Evolutionary conservation across 2,329 filamentous ascomycete species (phyloP).

Genomic region (Pyrenochaeta sp.): DNA sequence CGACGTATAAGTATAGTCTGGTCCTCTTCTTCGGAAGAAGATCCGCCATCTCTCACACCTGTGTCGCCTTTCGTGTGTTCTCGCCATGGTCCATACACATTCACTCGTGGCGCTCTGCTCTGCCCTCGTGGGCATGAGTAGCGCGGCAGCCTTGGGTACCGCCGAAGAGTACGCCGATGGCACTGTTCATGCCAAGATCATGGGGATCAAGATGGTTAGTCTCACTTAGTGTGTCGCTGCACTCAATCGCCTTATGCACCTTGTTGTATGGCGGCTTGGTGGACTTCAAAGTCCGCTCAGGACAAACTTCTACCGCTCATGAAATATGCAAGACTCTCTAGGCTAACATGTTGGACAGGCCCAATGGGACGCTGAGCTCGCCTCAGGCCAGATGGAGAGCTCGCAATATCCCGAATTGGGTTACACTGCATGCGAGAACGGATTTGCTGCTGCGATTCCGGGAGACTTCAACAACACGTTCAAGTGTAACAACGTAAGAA

Average conservation of each 20-base stretch:
- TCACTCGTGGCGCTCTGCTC: constrained; percentile 24
- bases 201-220: constrained; percentile 43
- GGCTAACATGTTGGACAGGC: constrained; percentile 20
- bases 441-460: constrained; percentile 44
- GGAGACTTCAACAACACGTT: constrained; percentile 47
- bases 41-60: not conserved
- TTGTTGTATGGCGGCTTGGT: too few species aligned
- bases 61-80: not conserved
- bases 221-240: too few species aligned
- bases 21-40: not conserved
- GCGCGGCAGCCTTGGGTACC: constrained; percentile 30
- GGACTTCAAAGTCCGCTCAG: not conserved
- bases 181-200: constrained; percentile 44
- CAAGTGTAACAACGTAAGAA: constrained; percentile 45
- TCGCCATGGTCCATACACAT: constrained; percentile 23
- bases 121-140: constrained; percentile 27
- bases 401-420: constrained; percentile 37
- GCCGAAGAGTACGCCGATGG: constrained; percentile 46
- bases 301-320: too few species aligned
- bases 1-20: constrained; percentile 1
- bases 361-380: constrained; percentile 36
- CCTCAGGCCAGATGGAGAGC: constrained; percentile 37
- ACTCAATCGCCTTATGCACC: not conserved
- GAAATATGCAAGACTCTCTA: too few species aligned
- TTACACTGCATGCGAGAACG: constrained; percentile 42